Evolutionary conservation across 805 yeast genomes (phyloP), one percentile per base, ranked within the genome.

Genomic region (Wickerhamomyces sydowiorum): DNA sequence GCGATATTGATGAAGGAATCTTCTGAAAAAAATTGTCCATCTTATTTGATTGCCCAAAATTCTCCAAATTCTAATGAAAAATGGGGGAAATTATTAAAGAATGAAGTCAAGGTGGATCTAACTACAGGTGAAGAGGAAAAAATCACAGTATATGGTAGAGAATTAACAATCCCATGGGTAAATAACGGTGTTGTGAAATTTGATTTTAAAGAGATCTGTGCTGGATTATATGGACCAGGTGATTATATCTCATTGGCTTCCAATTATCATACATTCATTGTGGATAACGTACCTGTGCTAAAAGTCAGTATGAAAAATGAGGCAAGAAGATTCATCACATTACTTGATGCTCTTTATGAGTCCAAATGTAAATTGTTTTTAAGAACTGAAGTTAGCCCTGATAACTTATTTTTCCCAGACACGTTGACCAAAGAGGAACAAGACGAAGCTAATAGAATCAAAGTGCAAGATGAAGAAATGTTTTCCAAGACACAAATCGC

Each of bases 231-330:
- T 47, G 82, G 85, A 1, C 76, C 87, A 0, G 80, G 84, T 3
- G 90, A 83, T 55, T 82, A 80, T 54, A 80, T 83, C 27, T 76
- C 87, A 0, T 55, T 83, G 24, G 82, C 88, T 0, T 75, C 86
- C 0, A 65, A 67, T 19, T 83, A 65, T 56, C 75, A 70, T 25
- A 75, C 80, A 2, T 62, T 84, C 23, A 66, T 83, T 4, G 53
- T 83, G 17, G 82, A 80, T 42, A 62, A 76, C 39, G 78, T 83
- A 3, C 90, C 90, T 0, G 64, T 75, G 5, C 59, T 83, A 60
- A 73, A 77, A 1, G 55, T 75, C 3, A 69, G 61, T 37, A 72
- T 69, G 76, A 80, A 78, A 49, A 80, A 80, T 50, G 86, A 82
- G 51, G 89, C 89, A 2, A 63, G 86, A 40, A 60, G 84, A 42